Conservation (phyloP, 345 rosid genomes). For the Eucalyptus albens region DNA sequence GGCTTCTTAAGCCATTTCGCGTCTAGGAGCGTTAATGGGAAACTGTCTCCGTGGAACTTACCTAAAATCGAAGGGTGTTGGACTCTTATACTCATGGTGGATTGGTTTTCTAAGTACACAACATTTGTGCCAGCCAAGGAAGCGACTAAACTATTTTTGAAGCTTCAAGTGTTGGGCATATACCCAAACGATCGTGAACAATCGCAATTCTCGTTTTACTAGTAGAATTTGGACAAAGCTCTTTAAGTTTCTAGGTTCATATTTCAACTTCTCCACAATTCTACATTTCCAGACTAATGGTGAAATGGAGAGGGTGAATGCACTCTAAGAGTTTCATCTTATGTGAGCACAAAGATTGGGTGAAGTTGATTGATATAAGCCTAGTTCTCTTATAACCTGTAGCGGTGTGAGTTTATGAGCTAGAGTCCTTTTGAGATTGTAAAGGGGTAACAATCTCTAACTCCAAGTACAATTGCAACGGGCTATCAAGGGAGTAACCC, state of each 20-base stretch:
- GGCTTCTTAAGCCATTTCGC: neutral
- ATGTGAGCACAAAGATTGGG: neutral
- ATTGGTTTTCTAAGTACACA: neutral
- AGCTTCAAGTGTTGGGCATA: neutral
- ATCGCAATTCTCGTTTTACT: neutral
- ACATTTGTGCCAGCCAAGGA: accelerated
- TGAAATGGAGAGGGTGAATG: neutral
- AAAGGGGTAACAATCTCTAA: neutral
- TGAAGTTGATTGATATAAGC: neutral
- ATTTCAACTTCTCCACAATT: neutral
- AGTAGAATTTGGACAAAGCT: neutral
- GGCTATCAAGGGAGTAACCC: neutral
- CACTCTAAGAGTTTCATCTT: neutral
- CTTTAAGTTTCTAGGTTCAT: neutral
- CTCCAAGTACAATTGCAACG: neutral
- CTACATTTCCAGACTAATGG: neutral
- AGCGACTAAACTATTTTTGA: neutral
- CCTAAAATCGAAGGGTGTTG: neutral
- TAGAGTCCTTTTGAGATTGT: neutral
- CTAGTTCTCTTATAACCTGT: no score
- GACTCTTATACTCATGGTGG: neutral
- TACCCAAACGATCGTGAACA: neutral
- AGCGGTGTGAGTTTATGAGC: neutral
- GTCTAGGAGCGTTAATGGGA: accelerated
- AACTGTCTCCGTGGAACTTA: neutral